phyloP scores from a whole-genome alignment of 2,329 filamentous ascomycete genomes.

The Aspergillus neotritici region DNA sequence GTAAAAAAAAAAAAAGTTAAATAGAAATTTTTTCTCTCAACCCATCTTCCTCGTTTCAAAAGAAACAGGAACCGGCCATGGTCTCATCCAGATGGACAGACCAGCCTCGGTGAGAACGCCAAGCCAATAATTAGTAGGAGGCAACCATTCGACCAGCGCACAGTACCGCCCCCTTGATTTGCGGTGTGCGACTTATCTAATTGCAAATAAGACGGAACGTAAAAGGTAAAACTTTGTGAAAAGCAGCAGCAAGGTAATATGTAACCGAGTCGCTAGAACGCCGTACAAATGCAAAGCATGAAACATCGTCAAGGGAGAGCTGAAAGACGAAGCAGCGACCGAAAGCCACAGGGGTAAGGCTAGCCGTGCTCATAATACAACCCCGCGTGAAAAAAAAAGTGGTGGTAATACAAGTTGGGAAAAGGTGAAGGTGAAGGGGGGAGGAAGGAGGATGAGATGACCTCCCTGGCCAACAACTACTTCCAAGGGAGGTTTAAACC shows the following conservation, averaged over 20 bases:
- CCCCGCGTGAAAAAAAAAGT: slow-evolving; percentile 14
- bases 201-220: slow-evolving; percentile 26
- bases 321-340: slow-evolving; percentile 12
- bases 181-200: slow-evolving; percentile 37
- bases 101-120: not conserved
- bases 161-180: slow-evolving; percentile 33
- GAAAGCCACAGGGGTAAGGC: slow-evolving; percentile 7
- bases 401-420: slow-evolving; percentile 26
- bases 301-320: slow-evolving; percentile 31
- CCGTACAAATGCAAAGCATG: slow-evolving; percentile 40
- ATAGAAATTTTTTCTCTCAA: slow-evolving; percentile 1
- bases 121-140: slow-evolving; percentile 29
- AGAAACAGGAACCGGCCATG: too few relatives aligned
- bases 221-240: slow-evolving; percentile 28
- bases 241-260: slow-evolving; percentile 9
- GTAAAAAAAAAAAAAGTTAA: not conserved
- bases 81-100: slow-evolving; percentile 4
- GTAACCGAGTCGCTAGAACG: slow-evolving; percentile 40
- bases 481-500: slow-evolving; percentile 39
- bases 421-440: slow-evolving; percentile 13
- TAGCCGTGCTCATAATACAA: slow-evolving; percentile 15
- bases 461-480: slow-evolving; percentile 9
- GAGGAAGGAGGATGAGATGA: slow-evolving; percentile 12
- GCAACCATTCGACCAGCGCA: slow-evolving; percentile 41
- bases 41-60: too few relatives aligned